phyloP scores from a whole-genome alignment of 2,329 filamentous ascomycete species.

The Stemphylium lycopersici region DNA sequence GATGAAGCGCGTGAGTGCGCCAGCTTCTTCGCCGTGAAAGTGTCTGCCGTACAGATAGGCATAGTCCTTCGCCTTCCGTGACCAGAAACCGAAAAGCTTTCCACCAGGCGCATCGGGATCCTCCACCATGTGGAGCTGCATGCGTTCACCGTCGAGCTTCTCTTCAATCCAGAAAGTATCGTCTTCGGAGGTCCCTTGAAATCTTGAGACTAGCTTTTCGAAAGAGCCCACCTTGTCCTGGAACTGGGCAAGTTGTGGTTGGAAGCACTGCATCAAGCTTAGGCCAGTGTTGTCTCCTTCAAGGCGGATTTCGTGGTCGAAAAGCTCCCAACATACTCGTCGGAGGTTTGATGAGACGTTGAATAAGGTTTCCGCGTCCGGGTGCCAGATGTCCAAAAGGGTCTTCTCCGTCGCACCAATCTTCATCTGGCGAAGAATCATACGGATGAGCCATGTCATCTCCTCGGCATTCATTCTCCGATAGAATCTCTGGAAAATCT shows the following conservation, averaged over 20 bases:
- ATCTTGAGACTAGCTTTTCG: slow-evolving; percentile 75
- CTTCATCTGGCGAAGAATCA: slow-evolving; percentile 83
- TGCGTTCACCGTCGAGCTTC: slow-evolving; percentile 94
- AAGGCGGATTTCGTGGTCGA: slow-evolving; percentile 73
- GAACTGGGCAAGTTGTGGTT: slow-evolving; percentile 92
- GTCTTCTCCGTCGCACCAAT: slow-evolving; percentile 84
- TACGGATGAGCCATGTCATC: slow-evolving; percentile 91
- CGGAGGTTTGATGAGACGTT: slow-evolving; percentile 89
- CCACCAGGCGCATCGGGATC: slow-evolving; percentile 73
- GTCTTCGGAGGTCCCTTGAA: slow-evolving; percentile 71
- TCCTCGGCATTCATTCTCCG: slow-evolving; percentile 91
- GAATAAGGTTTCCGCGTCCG: slow-evolving; percentile 66
- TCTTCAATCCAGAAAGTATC: slow-evolving; percentile 95
- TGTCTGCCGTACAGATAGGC: slow-evolving; percentile 88
- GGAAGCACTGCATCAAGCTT: slow-evolving; percentile 90
- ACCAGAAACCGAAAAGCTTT: slow-evolving; percentile 85
- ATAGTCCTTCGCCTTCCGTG: slow-evolving; percentile 94
- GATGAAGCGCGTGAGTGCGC: slow-evolving; percentile 80
- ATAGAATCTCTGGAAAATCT: slow-evolving; percentile 84
- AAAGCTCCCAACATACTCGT: slow-evolving; percentile 92
- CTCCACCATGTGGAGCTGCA: slow-evolving; percentile 90
- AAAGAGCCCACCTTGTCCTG: slow-evolving; percentile 75
- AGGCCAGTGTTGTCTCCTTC: slow-evolving; percentile 78
- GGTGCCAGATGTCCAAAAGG: slow-evolving; percentile 70
- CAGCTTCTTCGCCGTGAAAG: slow-evolving; percentile 70